Conservation (phyloP, 306 rosid genomes). For the Herpetospermum pedunculosum region DNA sequence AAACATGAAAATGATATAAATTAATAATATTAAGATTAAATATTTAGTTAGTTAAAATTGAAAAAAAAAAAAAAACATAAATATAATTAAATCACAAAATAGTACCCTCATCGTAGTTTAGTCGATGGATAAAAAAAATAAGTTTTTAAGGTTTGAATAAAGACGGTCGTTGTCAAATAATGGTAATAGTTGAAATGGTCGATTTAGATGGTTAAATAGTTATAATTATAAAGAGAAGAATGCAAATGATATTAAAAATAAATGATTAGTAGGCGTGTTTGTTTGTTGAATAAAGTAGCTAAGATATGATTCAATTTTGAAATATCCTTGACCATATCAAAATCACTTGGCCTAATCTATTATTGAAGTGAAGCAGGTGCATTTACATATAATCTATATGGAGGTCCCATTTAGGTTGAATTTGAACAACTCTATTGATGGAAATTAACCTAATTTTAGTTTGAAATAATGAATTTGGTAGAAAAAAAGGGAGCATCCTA, state of each 20-base stretch:
- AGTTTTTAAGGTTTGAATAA: not conserved
- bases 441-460: not conserved
- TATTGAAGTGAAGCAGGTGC: too few relatives aligned
- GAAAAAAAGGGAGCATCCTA: not conserved
- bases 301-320: not conserved
- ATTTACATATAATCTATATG: not conserved
- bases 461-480: not conserved
- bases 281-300: not conserved
- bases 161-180: not conserved
- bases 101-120: too few relatives aligned
- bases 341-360: not conserved
- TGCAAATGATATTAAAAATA: not conserved
- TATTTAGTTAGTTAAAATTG: too few relatives aligned
- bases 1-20: too few relatives aligned
- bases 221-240: not conserved
- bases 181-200: not conserved
- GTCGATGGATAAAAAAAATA: too few relatives aligned
- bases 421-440: not conserved
- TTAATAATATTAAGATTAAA: not conserved
- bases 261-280: not conserved
- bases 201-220: not conserved
- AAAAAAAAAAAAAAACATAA: too few relatives aligned
- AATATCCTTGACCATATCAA: not conserved
- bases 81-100: too few relatives aligned
- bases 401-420: not conserved